phyloP scores from a whole-genome alignment of 108 stramenopile species.

The Pelagomonas calceolata region DNA sequence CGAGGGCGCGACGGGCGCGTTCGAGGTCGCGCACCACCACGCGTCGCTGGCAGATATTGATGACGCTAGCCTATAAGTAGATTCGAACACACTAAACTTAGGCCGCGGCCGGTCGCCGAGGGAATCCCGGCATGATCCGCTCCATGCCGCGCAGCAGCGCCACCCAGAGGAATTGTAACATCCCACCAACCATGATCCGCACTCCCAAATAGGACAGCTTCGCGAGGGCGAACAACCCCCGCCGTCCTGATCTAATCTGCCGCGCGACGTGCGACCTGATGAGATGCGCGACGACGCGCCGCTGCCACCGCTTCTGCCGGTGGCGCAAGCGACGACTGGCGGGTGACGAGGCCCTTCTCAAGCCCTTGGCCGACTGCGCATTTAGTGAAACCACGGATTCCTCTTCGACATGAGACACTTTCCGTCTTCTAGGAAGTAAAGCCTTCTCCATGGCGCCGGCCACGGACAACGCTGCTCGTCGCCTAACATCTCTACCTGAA shows the following conservation, averaged over 20 bases:
- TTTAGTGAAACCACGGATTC: neutral
- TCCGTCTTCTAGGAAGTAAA: neutral
- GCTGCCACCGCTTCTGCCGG: neutral
- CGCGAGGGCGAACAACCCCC: neutral
- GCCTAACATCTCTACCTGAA: neutral
- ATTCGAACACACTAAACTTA: too few relatives aligned
- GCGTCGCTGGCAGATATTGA: too few relatives aligned
- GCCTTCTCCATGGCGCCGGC: neutral
- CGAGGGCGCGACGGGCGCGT: too few relatives aligned
- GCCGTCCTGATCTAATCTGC: neutral
- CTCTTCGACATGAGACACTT: neutral
- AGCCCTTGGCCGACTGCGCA: neutral
- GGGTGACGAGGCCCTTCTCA: neutral
- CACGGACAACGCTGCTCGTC: neutral
- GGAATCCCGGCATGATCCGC: too few relatives aligned
- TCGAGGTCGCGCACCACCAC: too few relatives aligned
- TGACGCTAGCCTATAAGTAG: too few relatives aligned
- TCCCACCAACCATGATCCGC: neutral
- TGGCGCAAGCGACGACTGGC: neutral
- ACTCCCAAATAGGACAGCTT: neutral
- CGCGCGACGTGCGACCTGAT: neutral
- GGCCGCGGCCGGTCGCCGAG: too few relatives aligned
- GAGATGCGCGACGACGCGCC: neutral
- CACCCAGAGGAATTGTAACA: neutral
- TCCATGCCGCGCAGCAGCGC: too few relatives aligned